A percentile compares a stretch with the other conserved stretches of the same genome.
These are phyloP conservation scores for Exutisphaerella laricina DNA, from an alignment of 2,329 filamentous ascomycete species.

Conservation along the genomic window DNA sequence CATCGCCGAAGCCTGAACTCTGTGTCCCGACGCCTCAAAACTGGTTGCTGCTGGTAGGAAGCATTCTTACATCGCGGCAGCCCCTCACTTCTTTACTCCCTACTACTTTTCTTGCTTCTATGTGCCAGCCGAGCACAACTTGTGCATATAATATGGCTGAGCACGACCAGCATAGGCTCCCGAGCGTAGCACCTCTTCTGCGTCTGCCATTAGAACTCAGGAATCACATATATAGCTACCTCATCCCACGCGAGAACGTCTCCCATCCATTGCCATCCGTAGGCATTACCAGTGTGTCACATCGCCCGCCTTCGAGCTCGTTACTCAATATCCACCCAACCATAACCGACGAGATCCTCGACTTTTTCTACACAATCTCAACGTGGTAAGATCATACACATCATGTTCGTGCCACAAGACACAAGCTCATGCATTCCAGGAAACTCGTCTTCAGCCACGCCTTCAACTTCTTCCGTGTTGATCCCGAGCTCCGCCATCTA, in stretches of 20 bases:
- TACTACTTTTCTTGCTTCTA: no score
- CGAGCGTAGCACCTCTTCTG: slow-evolving; percentile 23
- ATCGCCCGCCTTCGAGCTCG: slow-evolving; percentile 21
- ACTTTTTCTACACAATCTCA: slow-evolving; percentile 30
- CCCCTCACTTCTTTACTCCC: not conserved
- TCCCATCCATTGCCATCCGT: slow-evolving; percentile 29
- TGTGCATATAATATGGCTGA: no score
- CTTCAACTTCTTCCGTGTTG: slow-evolving; percentile 35
- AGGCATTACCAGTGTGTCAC: slow-evolving; percentile 33
- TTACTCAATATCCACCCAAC: slow-evolving; percentile 27
- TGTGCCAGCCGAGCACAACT: no score
- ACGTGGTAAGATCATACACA: slow-evolving; percentile 22
- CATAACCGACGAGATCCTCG: slow-evolving; percentile 28
- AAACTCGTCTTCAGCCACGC: slow-evolving; percentile 34
- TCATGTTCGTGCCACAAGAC: not conserved
- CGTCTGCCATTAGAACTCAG: slow-evolving; percentile 42
- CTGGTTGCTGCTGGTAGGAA: no score
- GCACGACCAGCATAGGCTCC: no score
- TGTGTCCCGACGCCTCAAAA: no score
- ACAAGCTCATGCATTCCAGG: not conserved
- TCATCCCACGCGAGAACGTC: slow-evolving; percentile 29
- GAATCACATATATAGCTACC: slow-evolving; percentile 37
- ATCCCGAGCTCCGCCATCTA: slow-evolving; percentile 29
- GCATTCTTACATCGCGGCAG: not conserved
- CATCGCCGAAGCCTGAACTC: no score